Evolutionary conservation across 805 yeast species (phyloP).

Genomic region (Hanseniaspora opuntiae): DNA sequence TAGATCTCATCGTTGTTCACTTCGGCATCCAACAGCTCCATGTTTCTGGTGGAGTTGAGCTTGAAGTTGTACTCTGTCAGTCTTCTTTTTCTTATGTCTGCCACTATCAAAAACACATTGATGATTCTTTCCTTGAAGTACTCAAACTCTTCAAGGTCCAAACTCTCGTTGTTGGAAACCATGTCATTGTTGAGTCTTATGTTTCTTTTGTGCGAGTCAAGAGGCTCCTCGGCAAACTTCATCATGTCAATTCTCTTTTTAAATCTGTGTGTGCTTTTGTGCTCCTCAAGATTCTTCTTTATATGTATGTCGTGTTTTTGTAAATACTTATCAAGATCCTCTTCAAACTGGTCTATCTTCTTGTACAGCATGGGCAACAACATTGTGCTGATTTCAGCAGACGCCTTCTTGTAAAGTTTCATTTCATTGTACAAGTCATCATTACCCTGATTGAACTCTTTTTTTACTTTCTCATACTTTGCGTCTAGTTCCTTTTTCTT

Average conservation of each 20-base stretch:
- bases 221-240: not conserved
- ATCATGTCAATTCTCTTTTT: not conserved
- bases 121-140: slow-evolving; percentile 10
- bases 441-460: slow-evolving; percentile 30
- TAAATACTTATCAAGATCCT: slow-evolving; percentile 30
- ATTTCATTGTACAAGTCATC: slow-evolving; percentile 38
- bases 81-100: slow-evolving; percentile 4
- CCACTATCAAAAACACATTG: not conserved
- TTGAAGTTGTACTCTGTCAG: slow-evolving; percentile 1
- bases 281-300: not conserved
- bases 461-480: slow-evolving; percentile 29
- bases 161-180: not conserved
- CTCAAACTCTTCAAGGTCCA: slow-evolving; percentile 6
- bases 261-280: not conserved
- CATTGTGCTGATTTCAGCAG: slow-evolving; percentile 38
- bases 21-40: not conserved
- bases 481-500: slow-evolving; percentile 46
- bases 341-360: slow-evolving; percentile 30
- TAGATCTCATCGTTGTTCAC: slow-evolving; percentile 11
- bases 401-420: slow-evolving; percentile 39
- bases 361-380: slow-evolving; percentile 37
- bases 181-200: slow-evolving; percentile 8
- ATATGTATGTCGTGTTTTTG: slow-evolving; percentile 20
- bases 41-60: not conserved
- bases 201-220: slow-evolving; percentile 8